Percentiles rank a stretch among this genome's conserved stretches.
Conservation (phyloP, 2,329 filamentous ascomycete genomes). For the Endothia cerciana region DNA sequence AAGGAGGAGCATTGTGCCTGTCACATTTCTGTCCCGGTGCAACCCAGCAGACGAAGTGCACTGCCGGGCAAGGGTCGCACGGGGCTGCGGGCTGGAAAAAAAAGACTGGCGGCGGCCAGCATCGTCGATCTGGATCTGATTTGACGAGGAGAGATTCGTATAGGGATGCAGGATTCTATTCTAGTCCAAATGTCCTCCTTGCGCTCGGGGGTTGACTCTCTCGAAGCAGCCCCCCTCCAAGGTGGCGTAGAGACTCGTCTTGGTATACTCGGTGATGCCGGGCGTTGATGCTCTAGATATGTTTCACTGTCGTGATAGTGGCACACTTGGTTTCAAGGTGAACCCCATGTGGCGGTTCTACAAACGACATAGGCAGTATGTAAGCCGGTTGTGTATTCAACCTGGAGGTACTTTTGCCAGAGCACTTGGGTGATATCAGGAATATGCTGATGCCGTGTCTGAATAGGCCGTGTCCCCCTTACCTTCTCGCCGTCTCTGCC, state of each 20-base stretch:
- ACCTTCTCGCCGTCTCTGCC: not conserved
- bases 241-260: not conserved
- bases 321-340: not conserved
- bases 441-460: not conserved
- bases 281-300: not conserved
- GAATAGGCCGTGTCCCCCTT: no score
- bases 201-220: no score
- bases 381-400: not conserved
- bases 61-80: constrained; percentile 1
- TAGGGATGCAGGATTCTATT: not conserved
- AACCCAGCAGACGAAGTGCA: not conserved
- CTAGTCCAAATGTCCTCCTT: no score
- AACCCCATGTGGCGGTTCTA: not conserved
- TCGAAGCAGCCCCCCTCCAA: not conserved
- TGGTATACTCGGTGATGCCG: not conserved
- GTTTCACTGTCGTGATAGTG: not conserved
- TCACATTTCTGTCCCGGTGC: not conserved
- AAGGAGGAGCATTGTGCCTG: constrained; percentile 3
- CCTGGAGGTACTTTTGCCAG: not conserved
- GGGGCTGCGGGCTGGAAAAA: not conserved
- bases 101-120: not conserved
- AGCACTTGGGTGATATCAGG: not conserved
- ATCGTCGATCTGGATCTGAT: not conserved
- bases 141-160: not conserved
- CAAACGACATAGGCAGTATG: not conserved